phyloP scores from a whole-genome alignment of 441 rosid genomes.

The Melastoma candidum region DNA sequence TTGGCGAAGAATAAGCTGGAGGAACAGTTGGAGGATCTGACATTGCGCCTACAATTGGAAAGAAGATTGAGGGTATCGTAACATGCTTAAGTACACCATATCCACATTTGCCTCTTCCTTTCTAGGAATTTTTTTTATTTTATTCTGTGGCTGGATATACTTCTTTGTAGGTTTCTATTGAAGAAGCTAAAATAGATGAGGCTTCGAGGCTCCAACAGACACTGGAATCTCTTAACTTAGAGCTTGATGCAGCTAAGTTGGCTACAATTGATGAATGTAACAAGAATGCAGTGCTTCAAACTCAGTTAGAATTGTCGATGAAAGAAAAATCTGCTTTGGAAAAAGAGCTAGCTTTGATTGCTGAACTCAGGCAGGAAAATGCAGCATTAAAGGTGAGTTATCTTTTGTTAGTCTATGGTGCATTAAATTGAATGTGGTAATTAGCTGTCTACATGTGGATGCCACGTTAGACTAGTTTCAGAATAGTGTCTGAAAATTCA shows the following conservation, averaged over 20 bases:
- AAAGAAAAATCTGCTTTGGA: slow-evolving; percentile 73
- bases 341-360: slow-evolving; percentile 54
- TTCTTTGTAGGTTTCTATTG: slow-evolving; percentile 61
- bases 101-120: slow-evolving; percentile 1
- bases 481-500: too few species aligned
- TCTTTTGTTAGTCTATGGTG: too few species aligned
- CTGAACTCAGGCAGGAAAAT: slow-evolving; percentile 71
- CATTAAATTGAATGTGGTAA: too few species aligned
- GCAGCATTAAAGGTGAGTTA: slow-evolving; percentile 51
- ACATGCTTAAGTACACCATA: neutral
- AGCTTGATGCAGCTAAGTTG: slow-evolving; percentile 87
- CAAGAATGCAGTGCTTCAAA: slow-evolving; percentile 79
- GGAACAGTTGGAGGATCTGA: slow-evolving; percentile 87
- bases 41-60: slow-evolving; percentile 87
- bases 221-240: slow-evolving; percentile 70
- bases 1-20: slow-evolving; percentile 93
- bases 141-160: slow-evolving; percentile 10
- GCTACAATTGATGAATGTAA: slow-evolving; percentile 81
- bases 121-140: slow-evolving; percentile 1
- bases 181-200: slow-evolving; percentile 68
- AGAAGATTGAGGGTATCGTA: slow-evolving; percentile 75
- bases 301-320: slow-evolving; percentile 62
- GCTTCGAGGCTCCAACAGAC: slow-evolving; percentile 63
- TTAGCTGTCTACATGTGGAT: too few species aligned
- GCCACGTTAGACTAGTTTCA: too few species aligned